Conservation (phyloP, 306 rosid genomes). For the Acmispon strigosus region DNA sequence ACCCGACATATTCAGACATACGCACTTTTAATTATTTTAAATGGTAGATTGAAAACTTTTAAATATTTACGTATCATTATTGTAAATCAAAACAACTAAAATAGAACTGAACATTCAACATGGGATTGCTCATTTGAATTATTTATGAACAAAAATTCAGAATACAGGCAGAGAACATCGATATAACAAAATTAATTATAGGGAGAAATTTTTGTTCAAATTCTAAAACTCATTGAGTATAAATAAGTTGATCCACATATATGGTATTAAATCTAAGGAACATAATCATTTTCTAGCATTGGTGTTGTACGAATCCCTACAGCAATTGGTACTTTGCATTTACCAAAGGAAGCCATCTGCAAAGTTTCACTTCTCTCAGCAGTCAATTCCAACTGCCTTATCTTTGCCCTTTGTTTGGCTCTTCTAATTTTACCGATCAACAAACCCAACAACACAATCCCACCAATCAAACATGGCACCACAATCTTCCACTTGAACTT, state of each 20-base stretch:
- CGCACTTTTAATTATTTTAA: no score
- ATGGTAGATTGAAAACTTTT: no score
- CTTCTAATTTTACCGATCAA: constrained; percentile 8
- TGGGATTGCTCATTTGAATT: no score
- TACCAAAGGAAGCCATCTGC: constrained; percentile 21
- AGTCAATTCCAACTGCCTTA: constrained; percentile 22
- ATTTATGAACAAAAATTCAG: no score
- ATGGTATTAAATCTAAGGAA: constrained; percentile 26
- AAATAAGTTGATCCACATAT: neutral
- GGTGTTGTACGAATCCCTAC: constrained; percentile 41
- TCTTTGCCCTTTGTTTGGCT: neutral
- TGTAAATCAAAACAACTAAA: no score
- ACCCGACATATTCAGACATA: no score
- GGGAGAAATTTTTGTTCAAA: no score
- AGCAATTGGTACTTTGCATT: constrained; percentile 39
- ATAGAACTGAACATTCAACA: no score
- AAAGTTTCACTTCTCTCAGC: constrained; percentile 9
- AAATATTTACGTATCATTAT: no score
- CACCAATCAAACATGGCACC: constrained; percentile 26
- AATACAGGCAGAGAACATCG: no score
- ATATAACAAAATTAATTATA: no score
- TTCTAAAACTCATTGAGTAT: no score
- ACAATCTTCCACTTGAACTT: constrained; percentile 15
- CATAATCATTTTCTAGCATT: constrained; percentile 32
- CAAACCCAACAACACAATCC: constrained; percentile 3